Percentiles rank a stretch among this genome's conserved stretches.
These are phyloP conservation scores for Acrasis kona DNA, from an alignment of 78 protist species.

Conservation along the genomic window DNA sequence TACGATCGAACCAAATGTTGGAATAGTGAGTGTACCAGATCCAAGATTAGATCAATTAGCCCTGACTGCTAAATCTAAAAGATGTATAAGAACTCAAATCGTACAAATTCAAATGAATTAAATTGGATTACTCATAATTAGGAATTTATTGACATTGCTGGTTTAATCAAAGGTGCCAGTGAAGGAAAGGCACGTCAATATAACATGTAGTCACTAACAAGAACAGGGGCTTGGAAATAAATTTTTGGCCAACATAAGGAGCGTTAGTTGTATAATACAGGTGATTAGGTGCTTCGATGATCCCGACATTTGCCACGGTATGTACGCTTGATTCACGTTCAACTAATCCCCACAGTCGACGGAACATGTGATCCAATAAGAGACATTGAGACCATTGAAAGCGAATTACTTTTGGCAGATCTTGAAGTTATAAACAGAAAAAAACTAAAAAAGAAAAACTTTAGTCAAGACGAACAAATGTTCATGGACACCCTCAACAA, in stretches of 20 bases:
- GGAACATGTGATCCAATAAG: constrained; percentile 82
- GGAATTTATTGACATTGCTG: not conserved
- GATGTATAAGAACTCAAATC: not conserved
- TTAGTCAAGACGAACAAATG: too few species aligned
- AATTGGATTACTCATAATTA: too few species aligned
- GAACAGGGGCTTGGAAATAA: constrained; percentile 67
- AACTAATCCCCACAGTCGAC: constrained; percentile 82
- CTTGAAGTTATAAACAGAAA: constrained; percentile 23
- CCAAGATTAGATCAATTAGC: constrained; percentile 77
- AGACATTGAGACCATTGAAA: constrained; percentile 73
- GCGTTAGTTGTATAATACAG: constrained; percentile 89
- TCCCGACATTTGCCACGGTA: too few species aligned
- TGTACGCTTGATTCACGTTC: too few species aligned
- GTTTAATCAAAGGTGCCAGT: not conserved
- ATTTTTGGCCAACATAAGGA: constrained; percentile 85
- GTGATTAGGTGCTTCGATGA: constrained; percentile 83
- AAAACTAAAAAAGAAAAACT: too few species aligned
- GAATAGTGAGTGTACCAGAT: constrained; percentile 83
- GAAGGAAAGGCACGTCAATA: not conserved
- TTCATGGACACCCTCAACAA: too few species aligned
- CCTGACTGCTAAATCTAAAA: constrained; percentile 55
- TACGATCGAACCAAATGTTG: constrained; percentile 64
- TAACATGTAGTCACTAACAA: not conserved
- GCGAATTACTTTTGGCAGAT: constrained; percentile 78
- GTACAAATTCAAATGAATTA: too few species aligned